Evolutionary conservation across 2,329 filamentous ascomycete species (phyloP).

Genomic region (Nannizziopsis barbatae): DNA sequence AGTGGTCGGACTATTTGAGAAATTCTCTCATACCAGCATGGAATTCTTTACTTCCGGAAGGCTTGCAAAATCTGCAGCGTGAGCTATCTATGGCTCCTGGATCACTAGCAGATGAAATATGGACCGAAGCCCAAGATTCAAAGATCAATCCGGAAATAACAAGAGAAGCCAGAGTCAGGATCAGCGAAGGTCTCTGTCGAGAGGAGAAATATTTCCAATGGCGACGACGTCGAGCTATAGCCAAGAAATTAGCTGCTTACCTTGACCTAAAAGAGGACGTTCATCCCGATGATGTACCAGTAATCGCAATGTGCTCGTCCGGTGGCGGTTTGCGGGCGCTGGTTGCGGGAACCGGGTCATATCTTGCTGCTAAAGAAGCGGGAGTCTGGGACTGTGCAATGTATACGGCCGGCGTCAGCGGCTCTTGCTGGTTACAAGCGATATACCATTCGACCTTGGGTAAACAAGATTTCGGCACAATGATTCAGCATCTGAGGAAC

Average conservation of each 20-base stretch:
- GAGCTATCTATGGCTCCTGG: slow-evolving; percentile 81
- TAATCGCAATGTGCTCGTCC: slow-evolving; percentile 88
- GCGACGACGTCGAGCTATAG: slow-evolving; percentile 57
- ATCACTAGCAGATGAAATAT: slow-evolving; percentile 84
- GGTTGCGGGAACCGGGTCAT: slow-evolving; percentile 79
- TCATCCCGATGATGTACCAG: slow-evolving; percentile 85
- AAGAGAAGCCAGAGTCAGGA: slow-evolving; percentile 67
- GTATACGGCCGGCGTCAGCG: slow-evolving; percentile 90
- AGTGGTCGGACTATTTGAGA: slow-evolving; percentile 47
- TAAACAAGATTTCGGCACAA: slow-evolving; percentile 51
- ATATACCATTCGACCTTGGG: slow-evolving; percentile 75
- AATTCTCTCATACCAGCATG: slow-evolving; percentile 70
- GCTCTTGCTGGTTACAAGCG: slow-evolving; percentile 88
- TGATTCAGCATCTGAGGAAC: slow-evolving; percentile 77
- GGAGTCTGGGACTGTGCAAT: slow-evolving; percentile 89
- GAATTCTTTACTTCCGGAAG: slow-evolving; percentile 64
- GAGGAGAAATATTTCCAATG: slow-evolving; percentile 68
- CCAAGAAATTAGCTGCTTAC: slow-evolving; percentile 67
- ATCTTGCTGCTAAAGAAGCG: slow-evolving; percentile 70
- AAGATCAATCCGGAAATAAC: slow-evolving; percentile 75
- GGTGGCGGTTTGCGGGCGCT: slow-evolving; percentile 83
- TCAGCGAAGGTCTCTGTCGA: slow-evolving; percentile 67
- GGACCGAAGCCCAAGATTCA: slow-evolving; percentile 79
- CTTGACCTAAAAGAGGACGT: slow-evolving; percentile 65
- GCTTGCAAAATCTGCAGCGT: slow-evolving; percentile 69